Percentiles rank a stretch among this genome's conserved stretches.
Evolutionary conservation across 495 filamentous ascomycete species (phyloP).

Genomic region (Parathielavia hyrcaniae): DNA sequence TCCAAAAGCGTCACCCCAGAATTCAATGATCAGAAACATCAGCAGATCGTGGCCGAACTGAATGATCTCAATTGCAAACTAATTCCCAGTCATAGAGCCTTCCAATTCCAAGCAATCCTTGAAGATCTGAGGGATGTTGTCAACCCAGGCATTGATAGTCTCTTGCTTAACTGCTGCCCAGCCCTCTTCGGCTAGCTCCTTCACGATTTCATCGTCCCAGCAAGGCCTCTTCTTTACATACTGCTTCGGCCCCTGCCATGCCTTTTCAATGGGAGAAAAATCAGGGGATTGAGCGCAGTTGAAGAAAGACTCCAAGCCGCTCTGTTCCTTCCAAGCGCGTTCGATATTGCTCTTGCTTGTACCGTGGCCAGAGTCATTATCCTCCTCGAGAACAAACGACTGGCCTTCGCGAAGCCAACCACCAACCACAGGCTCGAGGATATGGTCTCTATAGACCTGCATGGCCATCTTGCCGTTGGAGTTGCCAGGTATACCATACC

Average conservation of each 20-base stretch:
- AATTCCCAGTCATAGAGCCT: background rate
- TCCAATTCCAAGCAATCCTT: background rate
- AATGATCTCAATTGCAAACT: too few species aligned
- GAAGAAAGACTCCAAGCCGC: background rate
- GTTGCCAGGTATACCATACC: background rate
- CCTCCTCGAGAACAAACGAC: background rate
- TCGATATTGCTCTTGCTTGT: conserved; percentile 1
- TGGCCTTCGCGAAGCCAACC: background rate
- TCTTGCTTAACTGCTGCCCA: background rate
- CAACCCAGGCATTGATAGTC: background rate
- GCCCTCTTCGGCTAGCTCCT: background rate
- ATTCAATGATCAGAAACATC: too few species aligned
- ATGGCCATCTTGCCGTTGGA: background rate
- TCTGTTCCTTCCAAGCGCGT: background rate
- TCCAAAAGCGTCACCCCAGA: too few species aligned
- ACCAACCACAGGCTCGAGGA: background rate
- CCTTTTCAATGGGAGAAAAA: background rate
- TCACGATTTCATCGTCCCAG: background rate
- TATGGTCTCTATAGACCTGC: background rate
- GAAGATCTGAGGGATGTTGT: background rate
- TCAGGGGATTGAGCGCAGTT: background rate
- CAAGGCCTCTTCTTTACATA: background rate
- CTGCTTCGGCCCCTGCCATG: background rate
- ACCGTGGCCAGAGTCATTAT: background rate
- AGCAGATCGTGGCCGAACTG: too few species aligned